Percentiles rank a stretch among this genome's conserved stretches.
Conservation (phyloP, 2,329 filamentous ascomycete genomes). For the Microdochium bolleyi region DNA sequence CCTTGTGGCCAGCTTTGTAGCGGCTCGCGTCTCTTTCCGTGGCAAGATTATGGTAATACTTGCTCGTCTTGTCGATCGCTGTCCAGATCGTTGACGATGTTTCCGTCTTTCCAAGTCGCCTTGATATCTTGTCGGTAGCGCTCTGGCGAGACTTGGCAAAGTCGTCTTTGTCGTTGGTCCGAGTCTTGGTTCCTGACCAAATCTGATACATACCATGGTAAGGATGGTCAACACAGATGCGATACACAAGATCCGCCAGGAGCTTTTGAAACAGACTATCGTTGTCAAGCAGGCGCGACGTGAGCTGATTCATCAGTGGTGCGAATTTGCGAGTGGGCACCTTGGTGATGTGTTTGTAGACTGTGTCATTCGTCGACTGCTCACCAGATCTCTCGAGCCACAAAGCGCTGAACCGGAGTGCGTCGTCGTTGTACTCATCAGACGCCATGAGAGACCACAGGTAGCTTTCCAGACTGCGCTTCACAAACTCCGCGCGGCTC, state of each 20-base stretch:
- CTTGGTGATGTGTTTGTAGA: slow-evolving; percentile 57
- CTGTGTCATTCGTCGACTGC: slow-evolving; percentile 67
- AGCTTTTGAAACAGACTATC: slow-evolving; percentile 66
- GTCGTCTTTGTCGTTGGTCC: slow-evolving; percentile 63
- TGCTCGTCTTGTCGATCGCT: slow-evolving; percentile 66
- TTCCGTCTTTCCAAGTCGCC: slow-evolving; percentile 47
- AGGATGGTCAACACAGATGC: slow-evolving; percentile 87
- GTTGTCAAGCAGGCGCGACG: slow-evolving; percentile 77
- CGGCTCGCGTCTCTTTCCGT: slow-evolving; percentile 54
- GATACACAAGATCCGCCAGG: slow-evolving; percentile 64
- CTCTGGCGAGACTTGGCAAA: slow-evolving; percentile 64
- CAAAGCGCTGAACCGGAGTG: slow-evolving; percentile 83
- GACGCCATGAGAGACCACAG: slow-evolving; percentile 76
- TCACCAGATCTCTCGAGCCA: slow-evolving; percentile 88
- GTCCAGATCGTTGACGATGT: slow-evolving; percentile 53
- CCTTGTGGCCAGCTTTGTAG: slow-evolving; percentile 60
- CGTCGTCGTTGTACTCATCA: slow-evolving; percentile 82
- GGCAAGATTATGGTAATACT: slow-evolving; percentile 56
- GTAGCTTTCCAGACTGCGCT: slow-evolving; percentile 88
- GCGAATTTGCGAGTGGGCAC: slow-evolving; percentile 93
- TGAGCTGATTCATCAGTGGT: slow-evolving; percentile 87
- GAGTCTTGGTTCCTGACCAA: slow-evolving; percentile 70
- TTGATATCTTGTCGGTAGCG: slow-evolving; percentile 63
- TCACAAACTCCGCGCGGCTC: slow-evolving; percentile 75
- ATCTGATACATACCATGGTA: slow-evolving; percentile 98